Conservation (phyloP, 352 stramenopile species). For the Phytophthora palmivora region DNA sequence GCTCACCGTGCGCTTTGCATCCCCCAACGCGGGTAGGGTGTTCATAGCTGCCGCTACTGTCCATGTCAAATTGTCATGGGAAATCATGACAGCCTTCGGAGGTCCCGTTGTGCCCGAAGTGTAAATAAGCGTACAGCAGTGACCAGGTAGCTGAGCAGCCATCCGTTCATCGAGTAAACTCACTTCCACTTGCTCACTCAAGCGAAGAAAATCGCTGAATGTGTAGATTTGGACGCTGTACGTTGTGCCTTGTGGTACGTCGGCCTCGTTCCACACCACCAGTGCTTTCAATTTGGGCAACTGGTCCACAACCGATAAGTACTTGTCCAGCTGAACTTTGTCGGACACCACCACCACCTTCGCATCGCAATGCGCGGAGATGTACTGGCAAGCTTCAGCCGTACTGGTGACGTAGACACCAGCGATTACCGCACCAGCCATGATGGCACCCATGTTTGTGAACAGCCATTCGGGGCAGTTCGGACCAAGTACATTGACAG, state of each 20-base stretch:
- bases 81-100: conserved; percentile 81
- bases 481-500: conserved; percentile 84
- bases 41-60: conserved; percentile 63
- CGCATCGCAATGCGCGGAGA: conserved; percentile 80
- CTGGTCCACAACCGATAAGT: conserved; percentile 63
- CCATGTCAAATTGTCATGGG: conserved; percentile 81
- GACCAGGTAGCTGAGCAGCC: conserved; percentile 50
- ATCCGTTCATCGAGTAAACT: conserved; percentile 50
- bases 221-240: conserved; percentile 60
- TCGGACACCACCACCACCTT: conserved; percentile 84
- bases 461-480: conserved; percentile 91
- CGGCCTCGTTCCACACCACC: conserved; percentile 69
- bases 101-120: conserved; percentile 85
- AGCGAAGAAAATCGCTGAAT: conserved; percentile 65
- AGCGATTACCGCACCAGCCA: conserved; percentile 78
- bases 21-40: conserved; percentile 53
- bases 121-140: conserved; percentile 91
- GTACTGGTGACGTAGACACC: conserved; percentile 90
- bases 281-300: conserved; percentile 78
- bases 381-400: conserved; percentile 76
- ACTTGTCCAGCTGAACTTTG: conserved; percentile 75
- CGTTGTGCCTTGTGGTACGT: conserved; percentile 28
- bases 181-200: conserved; percentile 49
- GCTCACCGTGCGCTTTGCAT: conserved; percentile 71
- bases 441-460: conserved; percentile 78